phyloP scores from a whole-genome alignment of 2,329 filamentous ascomycete species.

The Colletotrichum godetiae region DNA sequence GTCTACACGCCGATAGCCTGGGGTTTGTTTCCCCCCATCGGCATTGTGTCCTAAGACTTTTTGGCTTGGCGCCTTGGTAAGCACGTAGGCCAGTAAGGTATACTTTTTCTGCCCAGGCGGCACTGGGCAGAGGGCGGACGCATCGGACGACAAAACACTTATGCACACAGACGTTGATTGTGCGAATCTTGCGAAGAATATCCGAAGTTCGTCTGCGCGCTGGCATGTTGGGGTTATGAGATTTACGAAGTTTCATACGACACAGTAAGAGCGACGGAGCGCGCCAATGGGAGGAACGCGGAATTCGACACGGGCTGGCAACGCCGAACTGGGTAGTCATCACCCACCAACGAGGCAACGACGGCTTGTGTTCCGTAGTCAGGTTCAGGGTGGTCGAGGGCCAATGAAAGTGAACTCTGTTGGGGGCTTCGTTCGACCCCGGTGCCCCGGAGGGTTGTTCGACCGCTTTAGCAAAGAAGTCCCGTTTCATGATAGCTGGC shows the following conservation, averaged over 20 bases:
- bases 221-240: not conserved
- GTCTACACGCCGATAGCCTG: not conserved
- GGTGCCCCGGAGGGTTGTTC: not conserved
- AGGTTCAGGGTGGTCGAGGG: not conserved
- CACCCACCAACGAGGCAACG: not conserved
- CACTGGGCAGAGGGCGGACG: not conserved
- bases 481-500: constrained; percentile 14
- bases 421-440: not conserved
- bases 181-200: no score
- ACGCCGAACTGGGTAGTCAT: not conserved
- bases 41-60: not conserved
- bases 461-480: not conserved
- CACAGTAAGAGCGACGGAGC: not conserved
- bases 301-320: not conserved
- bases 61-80: not conserved
- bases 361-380: not conserved
- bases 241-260: not conserved
- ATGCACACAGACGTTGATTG: not conserved
- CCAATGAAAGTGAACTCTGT: not conserved
- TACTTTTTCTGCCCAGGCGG: not conserved
- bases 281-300: constrained; percentile 6
- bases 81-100: not conserved
- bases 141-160: not conserved
- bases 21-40: not conserved
- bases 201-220: no score